phyloP scores from a whole-genome alignment of 2,329 filamentous ascomycete species.

The Aspergillus arachidicola region DNA sequence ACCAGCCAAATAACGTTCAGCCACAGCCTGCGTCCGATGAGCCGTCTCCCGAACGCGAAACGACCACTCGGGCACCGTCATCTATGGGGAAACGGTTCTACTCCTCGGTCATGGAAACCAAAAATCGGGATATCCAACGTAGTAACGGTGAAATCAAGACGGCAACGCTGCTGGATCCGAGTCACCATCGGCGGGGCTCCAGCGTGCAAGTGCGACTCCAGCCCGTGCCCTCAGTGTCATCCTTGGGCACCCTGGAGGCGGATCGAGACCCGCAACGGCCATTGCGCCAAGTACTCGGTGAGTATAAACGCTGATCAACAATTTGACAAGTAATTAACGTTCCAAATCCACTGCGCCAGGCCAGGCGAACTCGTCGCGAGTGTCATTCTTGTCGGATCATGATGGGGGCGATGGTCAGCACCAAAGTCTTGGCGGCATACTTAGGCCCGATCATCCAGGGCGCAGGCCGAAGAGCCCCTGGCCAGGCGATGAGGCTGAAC shows the following conservation, averaged over 20 bases:
- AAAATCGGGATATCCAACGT: not conserved
- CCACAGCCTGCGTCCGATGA: not conserved
- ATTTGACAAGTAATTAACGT: not conserved
- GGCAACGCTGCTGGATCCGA: not conserved
- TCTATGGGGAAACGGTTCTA: conserved; percentile 7
- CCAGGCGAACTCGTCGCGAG: conserved; percentile 13
- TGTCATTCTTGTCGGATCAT: conserved; percentile 15
- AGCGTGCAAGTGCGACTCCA: conserved; percentile 8
- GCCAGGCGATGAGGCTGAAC: conserved; percentile 13
- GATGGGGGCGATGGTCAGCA: conserved; percentile 9
- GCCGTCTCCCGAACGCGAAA: not conserved
- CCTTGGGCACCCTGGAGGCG: conserved; percentile 21
- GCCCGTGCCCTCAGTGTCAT: conserved; percentile 29
- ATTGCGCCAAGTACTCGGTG: conserved; percentile 19
- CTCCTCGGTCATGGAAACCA: conserved; percentile 1
- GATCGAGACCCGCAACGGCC: conserved; percentile 17
- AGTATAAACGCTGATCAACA: conserved; percentile 2
- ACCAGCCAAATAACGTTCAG: not conserved
- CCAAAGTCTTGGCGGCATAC: conserved; percentile 15
- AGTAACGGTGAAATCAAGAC: not conserved
- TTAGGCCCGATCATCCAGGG: conserved; percentile 1
- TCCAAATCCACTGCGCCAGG: conserved; percentile 1
- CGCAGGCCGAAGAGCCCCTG: conserved; percentile 5
- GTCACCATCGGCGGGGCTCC: conserved; percentile 7
- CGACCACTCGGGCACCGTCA: not conserved